A percentile compares a stretch with the other conserved stretches of the same genome.
Evolutionary conservation across 176 grass and related monocot genomes (phyloP).

Genomic region (Triticum turgidum): DNA sequence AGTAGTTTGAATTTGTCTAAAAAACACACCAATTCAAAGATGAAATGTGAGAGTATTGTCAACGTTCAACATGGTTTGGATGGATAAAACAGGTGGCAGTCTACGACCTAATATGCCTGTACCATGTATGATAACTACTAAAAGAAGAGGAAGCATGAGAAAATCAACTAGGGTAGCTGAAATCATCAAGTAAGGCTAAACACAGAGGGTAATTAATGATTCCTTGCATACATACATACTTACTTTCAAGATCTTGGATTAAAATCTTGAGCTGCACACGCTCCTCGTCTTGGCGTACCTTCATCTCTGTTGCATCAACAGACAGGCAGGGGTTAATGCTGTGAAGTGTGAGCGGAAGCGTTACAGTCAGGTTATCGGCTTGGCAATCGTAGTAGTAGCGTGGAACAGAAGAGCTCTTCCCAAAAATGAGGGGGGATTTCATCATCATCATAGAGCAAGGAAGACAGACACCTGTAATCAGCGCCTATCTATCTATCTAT

Average conservation of each 20-base stretch:
- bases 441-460: neutral
- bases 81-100: neutral
- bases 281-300: slow-evolving; percentile 73
- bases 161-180: slow-evolving; percentile 1
- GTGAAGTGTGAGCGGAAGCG: neutral
- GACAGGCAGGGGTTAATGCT: neutral
- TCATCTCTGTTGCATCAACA: slow-evolving; percentile 64
- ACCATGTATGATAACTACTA: neutral
- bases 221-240: slow-evolving; percentile 52
- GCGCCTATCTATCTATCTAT: neutral
- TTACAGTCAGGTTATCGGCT: neutral
- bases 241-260: slow-evolving; percentile 84
- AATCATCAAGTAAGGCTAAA: slow-evolving; percentile 10
- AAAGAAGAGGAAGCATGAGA: neutral
- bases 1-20: neutral
- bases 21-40: neutral
- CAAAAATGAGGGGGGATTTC: too few relatives aligned
- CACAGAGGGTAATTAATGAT: neutral
- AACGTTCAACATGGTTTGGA: neutral
- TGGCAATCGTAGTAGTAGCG: neutral
- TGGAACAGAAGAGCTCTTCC: neutral
- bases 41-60: neutral
- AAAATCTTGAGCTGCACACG: slow-evolving; percentile 75
- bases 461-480: neutral
- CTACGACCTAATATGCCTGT: neutral